A percentile compares a stretch with the other conserved stretches of the same genome.
Evolutionary conservation across 179 eudicot species (phyloP).

Genomic region (Silene vulgaris): DNA sequence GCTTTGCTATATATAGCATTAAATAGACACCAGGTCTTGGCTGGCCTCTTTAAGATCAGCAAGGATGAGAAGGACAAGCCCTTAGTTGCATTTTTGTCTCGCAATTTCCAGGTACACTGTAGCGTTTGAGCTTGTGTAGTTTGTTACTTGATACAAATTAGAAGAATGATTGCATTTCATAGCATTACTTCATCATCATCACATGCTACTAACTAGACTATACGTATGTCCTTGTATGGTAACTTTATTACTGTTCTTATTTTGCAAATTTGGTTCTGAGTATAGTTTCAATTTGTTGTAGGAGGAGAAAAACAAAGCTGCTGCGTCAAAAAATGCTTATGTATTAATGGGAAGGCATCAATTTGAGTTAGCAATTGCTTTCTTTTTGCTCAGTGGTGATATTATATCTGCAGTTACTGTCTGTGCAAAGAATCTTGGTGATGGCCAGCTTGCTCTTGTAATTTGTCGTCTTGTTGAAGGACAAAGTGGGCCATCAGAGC

Average conservation of each 20-base stretch:
- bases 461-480: slow-evolving; percentile 93
- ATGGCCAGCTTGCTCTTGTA: slow-evolving; percentile 95
- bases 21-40: slow-evolving; percentile 87
- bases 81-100: slow-evolving; percentile 76
- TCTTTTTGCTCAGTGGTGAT: slow-evolving; percentile 98
- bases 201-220: not conserved
- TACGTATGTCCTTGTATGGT: not conserved
- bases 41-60: slow-evolving; percentile 92
- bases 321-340: slow-evolving; percentile 95
- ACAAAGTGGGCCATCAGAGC: slow-evolving; percentile 62
- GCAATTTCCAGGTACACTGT: slow-evolving; percentile 76
- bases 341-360: slow-evolving; percentile 97
- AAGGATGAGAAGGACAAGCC: slow-evolving; percentile 96
- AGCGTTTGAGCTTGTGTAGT: slow-evolving; percentile 9
- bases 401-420: slow-evolving; percentile 71
- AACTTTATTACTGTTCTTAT: not conserved
- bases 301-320: slow-evolving; percentile 94
- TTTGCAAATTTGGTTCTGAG: slow-evolving; percentile 1
- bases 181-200: not conserved
- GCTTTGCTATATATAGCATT: slow-evolving; percentile 82
- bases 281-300: slow-evolving; percentile 23
- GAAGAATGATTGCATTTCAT: not conserved
- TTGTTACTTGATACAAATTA: slow-evolving; percentile 1
- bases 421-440: slow-evolving; percentile 93
- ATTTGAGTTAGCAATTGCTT: slow-evolving; percentile 83